Evolutionary conservation across 768 basidiomycete genomes (phyloP), one percentile per base, ranked within the genome.

Genomic region (Lanmaoa rubissima): DNA sequence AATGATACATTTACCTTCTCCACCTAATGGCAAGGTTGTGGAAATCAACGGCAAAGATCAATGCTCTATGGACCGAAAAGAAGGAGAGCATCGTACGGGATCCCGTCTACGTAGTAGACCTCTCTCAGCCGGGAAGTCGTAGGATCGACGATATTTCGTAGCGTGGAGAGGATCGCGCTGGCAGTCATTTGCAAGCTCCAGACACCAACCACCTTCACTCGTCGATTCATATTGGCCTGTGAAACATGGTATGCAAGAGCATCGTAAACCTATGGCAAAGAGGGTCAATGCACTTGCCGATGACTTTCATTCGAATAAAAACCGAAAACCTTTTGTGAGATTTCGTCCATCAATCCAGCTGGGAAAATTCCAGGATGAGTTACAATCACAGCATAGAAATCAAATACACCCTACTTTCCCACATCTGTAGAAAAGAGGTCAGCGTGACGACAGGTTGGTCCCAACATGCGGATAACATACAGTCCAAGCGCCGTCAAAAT

Each of bases 401-500:
- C 14, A 24, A 43, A 45, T 31, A 17, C 17, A 44, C 62, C 88
- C 73, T 74, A 94, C 92, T 92, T 78, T 95, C 92, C 88, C 94
- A 95, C 82, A 94, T 87, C 92, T 94, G 60, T 24, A 24, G 16
- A 53, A 57, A 43, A 21, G 19, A 65, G 34, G 54, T 59, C 34
- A 58, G 43, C 7, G 13, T 14, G 48, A 32, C 7, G 47, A 56
- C 35, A 48, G 1, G 38, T 36, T 19, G 17, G 26, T 17, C 11
- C 5, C 14, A 26, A 49, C 12, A 13, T 13, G 14, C 11, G 13
- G n/a, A n/a, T 21, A 14, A 80, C 89, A 68, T 69, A 94, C 91
- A 53, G 93, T 98, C 95, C 94, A 98, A 21, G 93, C 84, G 5
- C 97, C 97, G 71, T 98, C 93, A 69, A 98, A 99, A 58, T 97